A percentile compares a stretch with the other conserved stretches of the same genome.
phyloP scores from a whole-genome alignment of 1,284 basidiomycete genomes.

The Papiliotrema terrestris region DNA sequence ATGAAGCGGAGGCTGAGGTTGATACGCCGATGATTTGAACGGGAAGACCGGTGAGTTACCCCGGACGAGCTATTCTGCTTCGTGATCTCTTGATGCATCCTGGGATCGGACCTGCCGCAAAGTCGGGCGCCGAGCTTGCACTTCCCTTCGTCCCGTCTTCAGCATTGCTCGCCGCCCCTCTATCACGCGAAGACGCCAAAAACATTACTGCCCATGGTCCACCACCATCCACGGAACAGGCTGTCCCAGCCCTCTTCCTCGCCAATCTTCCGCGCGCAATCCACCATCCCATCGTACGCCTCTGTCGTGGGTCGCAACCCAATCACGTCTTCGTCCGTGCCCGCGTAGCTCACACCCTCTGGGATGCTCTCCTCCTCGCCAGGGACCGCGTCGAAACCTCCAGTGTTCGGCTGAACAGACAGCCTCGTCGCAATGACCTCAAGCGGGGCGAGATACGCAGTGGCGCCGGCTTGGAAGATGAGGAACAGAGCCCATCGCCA shows the following conservation, averaged over 20 bases:
- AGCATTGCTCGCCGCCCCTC: no score
- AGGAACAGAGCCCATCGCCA: conserved; percentile 57
- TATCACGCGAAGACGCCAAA: conserved; percentile 54
- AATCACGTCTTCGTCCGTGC: conserved; percentile 80
- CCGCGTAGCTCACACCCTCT: conserved; percentile 60
- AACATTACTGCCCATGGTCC: conserved; percentile 67
- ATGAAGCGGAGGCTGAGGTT: no score
- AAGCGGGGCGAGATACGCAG: conserved; percentile 67
- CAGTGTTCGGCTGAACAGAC: conserved; percentile 78
- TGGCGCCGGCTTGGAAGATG: conserved; percentile 57
- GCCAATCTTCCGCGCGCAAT: conserved; percentile 74
- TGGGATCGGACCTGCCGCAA: no score
- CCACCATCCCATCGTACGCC: conserved; percentile 74
- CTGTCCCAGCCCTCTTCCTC: conserved; percentile 75
- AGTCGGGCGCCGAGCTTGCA: no score
- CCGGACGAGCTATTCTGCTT: no score
- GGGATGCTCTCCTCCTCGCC: conserved; percentile 60
- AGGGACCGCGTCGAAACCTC: conserved; percentile 61
- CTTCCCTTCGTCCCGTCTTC: neutral
- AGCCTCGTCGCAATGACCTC: conserved; percentile 78
- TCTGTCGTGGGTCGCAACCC: conserved; percentile 77
- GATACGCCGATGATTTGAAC: no score
- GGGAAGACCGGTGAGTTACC: no score
- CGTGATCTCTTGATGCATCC: no score
- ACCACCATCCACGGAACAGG: conserved; percentile 83